Evolutionary conservation across 2,329 filamentous ascomycete species (phyloP), one percentile per base, ranked within the genome.

Genomic region (Fusarium sublunatum): DNA sequence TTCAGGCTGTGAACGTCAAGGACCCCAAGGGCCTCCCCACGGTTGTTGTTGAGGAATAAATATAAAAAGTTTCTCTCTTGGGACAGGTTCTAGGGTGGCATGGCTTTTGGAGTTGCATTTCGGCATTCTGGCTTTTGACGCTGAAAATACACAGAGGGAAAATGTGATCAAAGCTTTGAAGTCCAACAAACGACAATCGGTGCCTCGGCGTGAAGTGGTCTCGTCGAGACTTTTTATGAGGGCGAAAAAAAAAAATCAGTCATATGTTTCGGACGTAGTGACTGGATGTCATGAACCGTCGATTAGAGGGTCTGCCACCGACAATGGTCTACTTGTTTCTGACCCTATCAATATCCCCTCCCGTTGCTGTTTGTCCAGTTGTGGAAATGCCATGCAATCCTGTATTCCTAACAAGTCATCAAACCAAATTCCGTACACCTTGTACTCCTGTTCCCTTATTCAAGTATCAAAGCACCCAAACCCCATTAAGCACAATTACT

Each of bases 1-100:
- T 99, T 74, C 94, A 99, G 89, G 95, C 95, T 75, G 95, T 99
- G 81, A 97, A 97, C 83, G 93, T 98, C 80, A 97, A 98, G 92
- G 91, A 96, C 84, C 89, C 93, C 82, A 98, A 97, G 92, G 94
- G 95, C 82, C 90, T 99, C 74, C 88, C 91, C 79, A 99, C 95
- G 73, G 88, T 91, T 75, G 86, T 96, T 75, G 94, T 99, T 69
- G 87, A 89, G 82, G 87, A 89, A 78, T 86, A 88, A 84, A 77
- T 73, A 56, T 24, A 73, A 75, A 74, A 71, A 70, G 53, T 73
- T 70, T 75, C 72, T 74, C 71, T 73, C 67, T 73, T 74, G 73
- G 76, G 75, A 76, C 76, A 75, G 75, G 75, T 76, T 78, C 70
- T 77, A 72, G 70, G 76, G 75, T 74, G 74, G 76, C 75, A 78